These are phyloP conservation scores for Ascosphaera pollenicola DNA, from an alignment of 2,329 filamentous ascomycete species.

Conservation along the genomic window DNA sequence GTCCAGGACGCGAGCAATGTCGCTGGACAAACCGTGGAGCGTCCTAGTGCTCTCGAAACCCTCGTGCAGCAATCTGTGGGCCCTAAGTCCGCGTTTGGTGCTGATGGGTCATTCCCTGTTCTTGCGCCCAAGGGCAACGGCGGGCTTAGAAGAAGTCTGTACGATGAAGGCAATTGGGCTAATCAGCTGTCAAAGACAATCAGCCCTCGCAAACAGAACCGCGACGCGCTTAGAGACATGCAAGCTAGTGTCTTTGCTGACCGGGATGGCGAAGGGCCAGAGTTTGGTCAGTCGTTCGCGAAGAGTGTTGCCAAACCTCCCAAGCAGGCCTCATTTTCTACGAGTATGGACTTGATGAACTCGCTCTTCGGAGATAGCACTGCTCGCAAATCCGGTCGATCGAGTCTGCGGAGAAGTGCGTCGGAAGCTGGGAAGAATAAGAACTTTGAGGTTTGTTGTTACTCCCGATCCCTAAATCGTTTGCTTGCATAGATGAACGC, in stretches of 20 bases:
- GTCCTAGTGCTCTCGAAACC: neutral
- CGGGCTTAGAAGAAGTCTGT: conserved; percentile 30
- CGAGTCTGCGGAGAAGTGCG: neutral
- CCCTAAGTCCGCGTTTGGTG: conserved; percentile 20
- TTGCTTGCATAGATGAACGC: conserved; percentile 3
- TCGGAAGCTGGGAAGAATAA: conserved; percentile 33
- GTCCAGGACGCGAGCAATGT: conserved; percentile 30
- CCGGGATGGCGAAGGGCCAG: conserved; percentile 17
- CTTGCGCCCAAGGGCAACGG: conserved; percentile 19
- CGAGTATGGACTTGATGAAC: conserved; percentile 90
- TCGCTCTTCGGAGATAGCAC: conserved; percentile 46
- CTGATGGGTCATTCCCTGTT: conserved; percentile 20
- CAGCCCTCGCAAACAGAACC: conserved; percentile 80
- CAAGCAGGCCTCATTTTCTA: conserved; percentile 45
- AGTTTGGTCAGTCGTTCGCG: conserved; percentile 7
- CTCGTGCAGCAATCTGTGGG: neutral
- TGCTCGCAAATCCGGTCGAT: neutral
- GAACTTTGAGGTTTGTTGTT: conserved; percentile 65
- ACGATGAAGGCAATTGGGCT: conserved; percentile 67
- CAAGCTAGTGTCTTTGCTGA: conserved; percentile 36
- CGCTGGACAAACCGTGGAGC: conserved; percentile 58
- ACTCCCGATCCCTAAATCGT: conserved; percentile 25
- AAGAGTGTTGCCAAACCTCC: conserved; percentile 6
- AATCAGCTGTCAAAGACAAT: conserved; percentile 86
- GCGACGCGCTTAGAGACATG: conserved; percentile 44